These are phyloP conservation scores for Phytophthora podocarpi DNA, from an alignment of 352 stramenopile species.

Conservation along the genomic window DNA sequence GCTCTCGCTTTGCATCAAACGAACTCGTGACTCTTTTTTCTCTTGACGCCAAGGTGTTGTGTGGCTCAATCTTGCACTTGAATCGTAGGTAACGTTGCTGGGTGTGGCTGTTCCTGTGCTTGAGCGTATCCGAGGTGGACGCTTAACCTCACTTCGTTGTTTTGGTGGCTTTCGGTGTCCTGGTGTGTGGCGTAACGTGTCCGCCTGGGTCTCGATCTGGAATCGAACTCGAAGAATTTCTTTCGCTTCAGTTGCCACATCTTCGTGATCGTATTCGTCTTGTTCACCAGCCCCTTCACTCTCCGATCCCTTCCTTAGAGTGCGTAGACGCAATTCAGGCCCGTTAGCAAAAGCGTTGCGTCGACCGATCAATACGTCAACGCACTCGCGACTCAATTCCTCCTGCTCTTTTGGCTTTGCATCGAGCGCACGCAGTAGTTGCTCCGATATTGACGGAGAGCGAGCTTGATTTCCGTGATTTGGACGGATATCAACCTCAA, in stretches of 20 bases:
- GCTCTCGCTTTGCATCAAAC: background rate
- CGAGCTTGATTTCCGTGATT: background rate
- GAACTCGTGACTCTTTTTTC: slow-evolving; percentile 4
- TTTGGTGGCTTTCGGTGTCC: background rate
- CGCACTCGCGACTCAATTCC: slow-evolving; percentile 46
- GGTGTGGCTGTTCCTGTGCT: background rate
- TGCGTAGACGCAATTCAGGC: slow-evolving; percentile 29
- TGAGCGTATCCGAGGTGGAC: background rate
- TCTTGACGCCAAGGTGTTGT: background rate
- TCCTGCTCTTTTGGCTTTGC: slow-evolving; percentile 31
- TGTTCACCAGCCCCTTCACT: background rate
- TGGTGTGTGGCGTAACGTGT: slow-evolving; percentile 34
- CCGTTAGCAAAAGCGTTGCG: slow-evolving; percentile 54
- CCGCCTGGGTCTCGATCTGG: slow-evolving; percentile 46
- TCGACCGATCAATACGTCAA: slow-evolving; percentile 57
- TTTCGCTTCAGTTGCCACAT: slow-evolving; percentile 32
- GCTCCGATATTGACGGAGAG: slow-evolving; percentile 42
- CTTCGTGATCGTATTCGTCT: background rate
- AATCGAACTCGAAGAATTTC: slow-evolving; percentile 58
- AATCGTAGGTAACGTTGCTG: background rate
- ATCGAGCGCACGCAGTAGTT: slow-evolving; percentile 46
- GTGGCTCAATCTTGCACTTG: background rate
- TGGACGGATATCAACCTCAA: background rate
- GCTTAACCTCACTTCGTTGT: slow-evolving; percentile 1
- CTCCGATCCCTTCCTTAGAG: background rate